Conservation (phyloP, 768 basidiomycete genomes). For the Mycena amicta region DNA sequence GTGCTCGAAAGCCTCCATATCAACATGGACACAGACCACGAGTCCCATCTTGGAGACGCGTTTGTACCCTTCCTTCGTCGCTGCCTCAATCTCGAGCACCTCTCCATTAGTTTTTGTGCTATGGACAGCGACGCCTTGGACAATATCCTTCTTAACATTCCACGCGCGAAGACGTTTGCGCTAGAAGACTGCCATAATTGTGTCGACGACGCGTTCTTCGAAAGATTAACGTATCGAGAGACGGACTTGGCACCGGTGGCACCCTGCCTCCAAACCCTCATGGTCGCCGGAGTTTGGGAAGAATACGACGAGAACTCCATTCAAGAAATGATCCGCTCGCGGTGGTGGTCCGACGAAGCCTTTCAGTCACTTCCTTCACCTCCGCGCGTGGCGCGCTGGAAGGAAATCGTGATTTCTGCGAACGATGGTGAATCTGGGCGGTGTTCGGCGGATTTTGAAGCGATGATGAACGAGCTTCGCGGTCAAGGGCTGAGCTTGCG, state of each 20-base stretch:
- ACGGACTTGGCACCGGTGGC: neutral
- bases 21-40: neutral
- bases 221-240: neutral
- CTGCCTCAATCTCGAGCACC: neutral
- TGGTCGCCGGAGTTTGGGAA: neutral
- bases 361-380: neutral
- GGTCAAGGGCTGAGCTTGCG: neutral
- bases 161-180: neutral
- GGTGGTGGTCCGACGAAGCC: constrained; percentile 6
- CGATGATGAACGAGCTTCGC: neutral
- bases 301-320: neutral
- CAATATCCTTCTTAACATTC: neutral
- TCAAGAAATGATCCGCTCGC: neutral
- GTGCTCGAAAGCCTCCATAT: neutral
- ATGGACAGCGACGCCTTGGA: neutral
- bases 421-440: neutral
- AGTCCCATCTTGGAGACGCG: neutral
- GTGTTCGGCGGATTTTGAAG: neutral
- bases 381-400: constrained; percentile 6
- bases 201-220: constrained; percentile 1
- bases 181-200: neutral
- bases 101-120: neutral
- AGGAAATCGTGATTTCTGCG: neutral
- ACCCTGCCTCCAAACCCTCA: neutral
- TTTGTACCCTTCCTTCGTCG: neutral